These are phyloP conservation scores for Talaromyces sp. DNA, from an alignment of 2,329 filamentous ascomycete genomes.

Conservation along the genomic window DNA sequence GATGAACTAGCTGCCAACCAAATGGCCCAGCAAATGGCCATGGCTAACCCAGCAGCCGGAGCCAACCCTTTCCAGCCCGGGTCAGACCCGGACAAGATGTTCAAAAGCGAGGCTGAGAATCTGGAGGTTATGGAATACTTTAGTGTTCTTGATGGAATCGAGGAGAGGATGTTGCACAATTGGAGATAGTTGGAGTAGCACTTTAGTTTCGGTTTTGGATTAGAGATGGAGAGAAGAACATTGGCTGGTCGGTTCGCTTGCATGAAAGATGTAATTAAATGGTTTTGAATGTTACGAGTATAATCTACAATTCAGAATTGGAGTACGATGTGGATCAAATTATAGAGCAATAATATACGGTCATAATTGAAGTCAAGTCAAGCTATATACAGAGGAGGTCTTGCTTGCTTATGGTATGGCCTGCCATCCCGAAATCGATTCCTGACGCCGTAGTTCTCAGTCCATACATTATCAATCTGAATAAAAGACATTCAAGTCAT, in stretches of 20 bases:
- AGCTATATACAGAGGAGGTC: background rate
- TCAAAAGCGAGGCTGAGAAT: conserved; percentile 88
- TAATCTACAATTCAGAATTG: background rate
- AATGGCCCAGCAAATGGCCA: conserved; percentile 76
- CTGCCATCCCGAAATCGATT: background rate
- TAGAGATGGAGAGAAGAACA: background rate
- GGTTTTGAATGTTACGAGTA: background rate
- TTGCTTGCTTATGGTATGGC: background rate
- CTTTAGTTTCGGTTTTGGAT: background rate
- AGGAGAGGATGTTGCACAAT: conserved; percentile 68
- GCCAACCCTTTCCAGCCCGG: conserved; percentile 80
- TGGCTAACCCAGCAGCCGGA: conserved; percentile 63
- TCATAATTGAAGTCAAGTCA: background rate
- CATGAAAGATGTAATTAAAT: background rate
- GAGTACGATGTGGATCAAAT: background rate
- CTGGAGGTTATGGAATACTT: conserved; percentile 90
- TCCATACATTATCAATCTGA: background rate
- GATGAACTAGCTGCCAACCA: conserved; percentile 70
- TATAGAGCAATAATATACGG: background rate
- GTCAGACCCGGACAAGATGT: conserved; percentile 93
- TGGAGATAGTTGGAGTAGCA: conserved; percentile 15
- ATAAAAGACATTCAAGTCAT: background rate
- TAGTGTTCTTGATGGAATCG: conserved; percentile 82
- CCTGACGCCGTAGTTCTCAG: background rate
- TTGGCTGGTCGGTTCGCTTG: background rate